Conservation (phyloP, 2,329 filamentous ascomycete genomes). For the Penicillium sp. region DNA sequence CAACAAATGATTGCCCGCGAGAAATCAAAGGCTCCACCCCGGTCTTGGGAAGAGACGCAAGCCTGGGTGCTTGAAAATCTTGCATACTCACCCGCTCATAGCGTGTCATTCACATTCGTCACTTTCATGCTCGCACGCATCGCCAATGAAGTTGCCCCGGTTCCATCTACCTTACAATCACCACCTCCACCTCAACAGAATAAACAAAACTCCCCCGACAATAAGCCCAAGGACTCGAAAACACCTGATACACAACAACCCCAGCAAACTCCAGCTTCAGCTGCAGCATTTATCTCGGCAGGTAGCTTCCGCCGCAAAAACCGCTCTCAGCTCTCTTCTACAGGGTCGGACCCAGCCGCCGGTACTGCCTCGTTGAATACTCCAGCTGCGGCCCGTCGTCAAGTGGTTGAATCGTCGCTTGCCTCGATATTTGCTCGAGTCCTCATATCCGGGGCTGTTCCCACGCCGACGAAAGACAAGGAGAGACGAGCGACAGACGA, state of each 20-base stretch:
- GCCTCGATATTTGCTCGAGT: conserved; percentile 60
- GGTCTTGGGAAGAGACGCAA: conserved; percentile 51
- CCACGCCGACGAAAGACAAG: conserved; percentile 46
- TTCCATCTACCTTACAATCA: conserved; percentile 21
- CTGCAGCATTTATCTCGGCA: conserved; percentile 26
- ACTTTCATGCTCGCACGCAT: conserved; percentile 66
- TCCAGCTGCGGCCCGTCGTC: conserved; percentile 50
- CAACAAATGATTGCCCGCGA: conserved; percentile 49
- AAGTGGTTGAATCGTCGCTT: conserved; percentile 55
- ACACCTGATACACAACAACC: conserved; percentile 4
- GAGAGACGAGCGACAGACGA: conserved; percentile 58
- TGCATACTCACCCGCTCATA: conserved; percentile 66
- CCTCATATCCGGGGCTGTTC: conserved; percentile 51
- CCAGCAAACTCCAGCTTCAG: conserved; percentile 19
- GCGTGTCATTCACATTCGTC: conserved; percentile 83
- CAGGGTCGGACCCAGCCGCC: conserved; percentile 25
- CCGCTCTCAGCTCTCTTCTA: conserved; percentile 16
- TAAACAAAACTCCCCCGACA: conserved; percentile 1
- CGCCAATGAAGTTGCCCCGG: conserved; percentile 49
- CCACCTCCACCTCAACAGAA: conserved; percentile 2
- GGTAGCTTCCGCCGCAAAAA: conserved; percentile 30
- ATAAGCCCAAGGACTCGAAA: conserved; percentile 2
- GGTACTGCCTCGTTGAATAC: conserved; percentile 30
- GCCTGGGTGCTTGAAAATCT: conserved; percentile 67
- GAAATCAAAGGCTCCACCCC: conserved; percentile 45